Evolutionary conservation across 2,329 filamentous ascomycete genomes (phyloP).

Genomic region (Cladophialophora bantiana): DNA sequence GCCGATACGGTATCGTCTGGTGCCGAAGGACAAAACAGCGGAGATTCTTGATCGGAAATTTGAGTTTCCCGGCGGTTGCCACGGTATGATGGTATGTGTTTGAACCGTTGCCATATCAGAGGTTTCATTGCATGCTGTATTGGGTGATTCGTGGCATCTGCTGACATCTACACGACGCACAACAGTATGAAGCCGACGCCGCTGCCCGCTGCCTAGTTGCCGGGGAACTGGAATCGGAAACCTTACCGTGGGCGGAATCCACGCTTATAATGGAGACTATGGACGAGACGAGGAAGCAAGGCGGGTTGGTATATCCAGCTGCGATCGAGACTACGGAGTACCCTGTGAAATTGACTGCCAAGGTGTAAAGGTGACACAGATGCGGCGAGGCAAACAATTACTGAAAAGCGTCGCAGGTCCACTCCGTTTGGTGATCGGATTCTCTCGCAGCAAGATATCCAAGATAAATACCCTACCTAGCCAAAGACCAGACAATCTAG

Average conservation of each 20-base stretch:
- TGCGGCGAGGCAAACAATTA: neutral
- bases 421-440: neutral
- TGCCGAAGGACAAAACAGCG: constrained; percentile 68
- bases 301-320: constrained; percentile 68
- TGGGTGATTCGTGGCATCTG: neutral
- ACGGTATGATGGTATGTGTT: constrained; percentile 37
- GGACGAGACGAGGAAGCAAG: constrained; percentile 73
- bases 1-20: constrained; percentile 69
- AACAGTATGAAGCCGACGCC: constrained; percentile 37
- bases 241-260: constrained; percentile 83
- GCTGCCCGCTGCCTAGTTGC: constrained; percentile 46
- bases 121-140: neutral
- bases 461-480: neutral
- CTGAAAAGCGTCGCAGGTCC: neutral
- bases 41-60: constrained; percentile 32
- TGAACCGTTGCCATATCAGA: neutral
- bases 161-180: neutral
- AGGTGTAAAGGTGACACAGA: constrained; percentile 5
- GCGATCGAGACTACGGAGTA: constrained; percentile 69
- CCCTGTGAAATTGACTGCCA: constrained; percentile 48
- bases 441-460: neutral
- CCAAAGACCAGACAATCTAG: neutral
- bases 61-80: constrained; percentile 34
- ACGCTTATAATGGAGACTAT: constrained; percentile 84
- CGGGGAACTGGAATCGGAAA: constrained; percentile 76